Conservation (phyloP, 345 rosid species). For the Citrus trifoliata region DNA sequence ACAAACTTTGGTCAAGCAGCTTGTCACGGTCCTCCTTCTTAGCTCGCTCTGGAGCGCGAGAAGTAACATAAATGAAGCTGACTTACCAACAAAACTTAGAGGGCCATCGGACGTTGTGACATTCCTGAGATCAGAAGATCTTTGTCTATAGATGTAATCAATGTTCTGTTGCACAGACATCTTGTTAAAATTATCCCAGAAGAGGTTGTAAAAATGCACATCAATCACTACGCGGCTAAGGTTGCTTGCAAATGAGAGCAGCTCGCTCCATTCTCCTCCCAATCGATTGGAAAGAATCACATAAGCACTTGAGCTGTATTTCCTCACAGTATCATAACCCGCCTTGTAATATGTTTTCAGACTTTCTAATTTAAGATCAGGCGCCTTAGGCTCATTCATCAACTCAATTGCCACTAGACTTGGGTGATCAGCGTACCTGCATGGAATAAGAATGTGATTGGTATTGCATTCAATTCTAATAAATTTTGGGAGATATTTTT, state of each 20-base stretch:
- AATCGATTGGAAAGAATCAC: slow-evolving; percentile 34
- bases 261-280: slow-evolving; percentile 25
- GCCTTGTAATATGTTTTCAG: slow-evolving; percentile 28
- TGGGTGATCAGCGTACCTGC: slow-evolving; percentile 14
- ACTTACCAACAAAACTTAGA: slow-evolving; percentile 31
- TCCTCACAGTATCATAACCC: slow-evolving; percentile 37
- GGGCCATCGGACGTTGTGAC: slow-evolving; percentile 22
- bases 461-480: background rate
- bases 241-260: slow-evolving; percentile 22
- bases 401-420: slow-evolving; percentile 31
- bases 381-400: slow-evolving; percentile 42
- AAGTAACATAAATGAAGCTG: background rate
- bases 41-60: background rate
- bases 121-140: slow-evolving; percentile 13
- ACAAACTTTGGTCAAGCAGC: background rate
- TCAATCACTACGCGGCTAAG: slow-evolving; percentile 32
- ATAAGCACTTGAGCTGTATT: slow-evolving; percentile 25
- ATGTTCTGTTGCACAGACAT: slow-evolving; percentile 26
- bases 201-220: slow-evolving; percentile 39
- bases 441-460: background rate
- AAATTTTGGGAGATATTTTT: too few species aligned
- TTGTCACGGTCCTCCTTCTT: background rate
- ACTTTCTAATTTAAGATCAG: slow-evolving; percentile 13
- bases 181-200: background rate
- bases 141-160: slow-evolving; percentile 14